phyloP scores from a whole-genome alignment of 176 grass and related monocot genomes.

The Areca catechu region DNA sequence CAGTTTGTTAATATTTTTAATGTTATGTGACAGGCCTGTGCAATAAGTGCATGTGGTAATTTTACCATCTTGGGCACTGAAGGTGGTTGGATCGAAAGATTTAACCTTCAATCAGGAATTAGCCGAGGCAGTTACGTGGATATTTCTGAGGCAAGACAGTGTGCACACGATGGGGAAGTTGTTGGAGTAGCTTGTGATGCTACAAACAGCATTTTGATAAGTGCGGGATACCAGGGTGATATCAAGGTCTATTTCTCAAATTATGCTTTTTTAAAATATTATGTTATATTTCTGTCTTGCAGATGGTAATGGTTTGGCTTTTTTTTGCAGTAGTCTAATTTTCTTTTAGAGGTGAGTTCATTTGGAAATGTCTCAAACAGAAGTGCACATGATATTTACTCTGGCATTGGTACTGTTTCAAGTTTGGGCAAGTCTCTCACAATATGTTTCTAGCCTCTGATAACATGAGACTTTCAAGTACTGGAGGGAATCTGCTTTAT shows the following conservation, averaged over 20 bases:
- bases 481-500: too few species aligned
- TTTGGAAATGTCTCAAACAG: too few species aligned
- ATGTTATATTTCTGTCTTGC: not conserved
- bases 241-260: constrained; percentile 48
- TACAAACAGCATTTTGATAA: constrained; percentile 77
- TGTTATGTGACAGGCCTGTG: constrained; percentile 57
- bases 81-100: constrained; percentile 92
- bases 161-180: constrained; percentile 80
- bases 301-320: too few species aligned
- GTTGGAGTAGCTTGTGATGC: constrained; percentile 88
- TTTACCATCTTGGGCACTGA: constrained; percentile 81
- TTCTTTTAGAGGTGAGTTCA: too few species aligned
- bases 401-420: too few species aligned
- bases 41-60: constrained; percentile 93
- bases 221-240: constrained; percentile 79
- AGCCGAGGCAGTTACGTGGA: constrained; percentile 74
- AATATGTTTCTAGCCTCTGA: too few species aligned
- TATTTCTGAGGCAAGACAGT: constrained; percentile 32
- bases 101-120: constrained; percentile 90
- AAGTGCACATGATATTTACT: too few species aligned
- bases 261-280: not conserved
- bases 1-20: constrained; percentile 10
- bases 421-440: too few species aligned
- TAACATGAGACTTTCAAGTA: too few species aligned
- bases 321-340: too few species aligned